phyloP scores from a whole-genome alignment of 768 basidiomycete genomes.

The Neoboletus brunneissimus region DNA sequence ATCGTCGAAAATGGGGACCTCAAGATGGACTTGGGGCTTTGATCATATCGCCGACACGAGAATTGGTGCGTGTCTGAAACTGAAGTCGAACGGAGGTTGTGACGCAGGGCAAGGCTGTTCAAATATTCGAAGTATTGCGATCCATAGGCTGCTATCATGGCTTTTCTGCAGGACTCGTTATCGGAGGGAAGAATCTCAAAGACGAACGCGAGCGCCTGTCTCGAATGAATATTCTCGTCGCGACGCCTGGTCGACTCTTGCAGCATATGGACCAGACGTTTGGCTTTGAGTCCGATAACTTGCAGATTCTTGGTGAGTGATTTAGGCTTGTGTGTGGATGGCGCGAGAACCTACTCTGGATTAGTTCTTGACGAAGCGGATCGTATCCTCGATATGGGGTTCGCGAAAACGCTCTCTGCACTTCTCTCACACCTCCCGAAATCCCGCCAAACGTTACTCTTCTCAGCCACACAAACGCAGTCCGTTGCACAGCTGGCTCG shows the following conservation, averaged over 20 bases:
- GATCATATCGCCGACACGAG: constrained; percentile 91
- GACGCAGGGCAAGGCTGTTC: constrained; percentile 67
- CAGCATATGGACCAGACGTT: constrained; percentile 99
- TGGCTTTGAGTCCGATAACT: constrained; percentile 86
- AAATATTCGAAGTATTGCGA: constrained; percentile 96
- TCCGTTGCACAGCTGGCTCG: constrained; percentile 87
- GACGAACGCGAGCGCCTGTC: constrained; percentile 86
- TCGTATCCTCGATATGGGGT: constrained; percentile 95
- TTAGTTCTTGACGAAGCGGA: constrained; percentile 96
- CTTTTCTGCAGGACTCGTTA: constrained; percentile 93
- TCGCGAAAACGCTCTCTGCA: constrained; percentile 82
- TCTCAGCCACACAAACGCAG: constrained; percentile 94
- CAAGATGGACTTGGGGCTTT: constrained; percentile 81
- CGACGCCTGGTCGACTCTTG: constrained; percentile 89
- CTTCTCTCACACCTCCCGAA: constrained; percentile 90
- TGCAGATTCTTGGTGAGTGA: constrained; percentile 83
- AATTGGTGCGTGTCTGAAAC: constrained; percentile 57
- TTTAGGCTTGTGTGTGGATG: neutral
- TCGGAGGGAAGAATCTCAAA: constrained; percentile 93
- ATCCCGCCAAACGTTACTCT: constrained; percentile 90
- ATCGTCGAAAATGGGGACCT: constrained; percentile 67
- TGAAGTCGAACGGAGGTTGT: neutral
- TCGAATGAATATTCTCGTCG: constrained; percentile 98
- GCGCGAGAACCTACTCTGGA: neutral
- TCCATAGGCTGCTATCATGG: constrained; percentile 87